Evolutionary conservation across 345 rosid species (phyloP), one percentile per base, ranked within the genome.

Genomic region (Erysimum cheiranthoides): DNA sequence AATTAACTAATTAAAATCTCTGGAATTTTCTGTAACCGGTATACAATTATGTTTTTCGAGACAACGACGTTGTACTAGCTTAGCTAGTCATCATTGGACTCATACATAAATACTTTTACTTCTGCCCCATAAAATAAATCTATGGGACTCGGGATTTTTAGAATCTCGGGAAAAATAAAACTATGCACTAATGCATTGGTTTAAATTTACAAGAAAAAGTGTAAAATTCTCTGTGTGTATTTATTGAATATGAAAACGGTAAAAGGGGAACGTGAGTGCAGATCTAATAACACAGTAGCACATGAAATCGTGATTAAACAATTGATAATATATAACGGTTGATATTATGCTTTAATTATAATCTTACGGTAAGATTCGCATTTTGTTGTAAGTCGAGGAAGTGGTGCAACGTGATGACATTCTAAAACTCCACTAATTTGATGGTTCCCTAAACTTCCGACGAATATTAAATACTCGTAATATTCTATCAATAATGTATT

Each of bases 61-160:
- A 76, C 75, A 70, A 35, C 52, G 75, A 76, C 75, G 35, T 45
- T 45, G 71, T 70, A 76, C 80, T 76, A 76, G 75, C 70, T 54
- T 70, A 39, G 25, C 58, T 51, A 32, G 13, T 61, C 32, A 76
- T 69, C 70, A 52, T 52, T 61, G 27, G 3, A 21, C 31, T 42
- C 21, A 14, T 14, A 56, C 57, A 35, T 73, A 14, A 71, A 8
- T 34, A 30, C 21, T 70, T 31, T 9, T 38, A 57, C 18, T 57
- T 18, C 1, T 68, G 30, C 40, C 10, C 40, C 1, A 30, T 30
- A 17, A 17, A 51, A 31, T 68, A 43, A 46, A 34, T 58, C 6
- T 18, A 30, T 30, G 34, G 11, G 45, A 17, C 5, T 34, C 11
- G 47, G 51, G 31, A 56, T 69, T 42, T 3, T 7, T 30, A 1